Evolutionary conservation across 805 yeast species (phyloP).

Genomic region (Komagataella phaffii): DNA sequence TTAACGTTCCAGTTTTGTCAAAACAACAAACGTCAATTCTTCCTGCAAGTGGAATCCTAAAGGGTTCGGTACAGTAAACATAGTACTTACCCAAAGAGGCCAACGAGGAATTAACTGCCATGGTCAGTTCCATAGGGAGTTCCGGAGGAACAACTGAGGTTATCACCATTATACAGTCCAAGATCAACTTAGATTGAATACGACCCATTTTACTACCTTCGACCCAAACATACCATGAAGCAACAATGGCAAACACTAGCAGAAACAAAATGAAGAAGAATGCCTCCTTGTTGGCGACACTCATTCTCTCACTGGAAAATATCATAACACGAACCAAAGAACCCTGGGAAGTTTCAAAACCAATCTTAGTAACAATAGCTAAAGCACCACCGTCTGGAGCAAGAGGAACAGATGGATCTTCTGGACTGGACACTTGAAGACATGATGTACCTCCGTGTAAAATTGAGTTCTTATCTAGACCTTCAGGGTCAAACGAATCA

Average conservation of each 20-base stretch:
- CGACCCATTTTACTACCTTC: conserved; percentile 96
- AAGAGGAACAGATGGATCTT: conserved; percentile 31
- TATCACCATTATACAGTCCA: conserved; percentile 90
- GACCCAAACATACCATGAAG: conserved; percentile 96
- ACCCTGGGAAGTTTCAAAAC: conserved; percentile 98
- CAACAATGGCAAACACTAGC: conserved; percentile 83
- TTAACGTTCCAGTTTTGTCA: conserved; percentile 95
- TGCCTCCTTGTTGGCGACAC: conserved; percentile 92
- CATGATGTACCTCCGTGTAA: conserved; percentile 95
- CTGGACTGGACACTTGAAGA: conserved; percentile 74
- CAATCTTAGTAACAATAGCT: conserved; percentile 84
- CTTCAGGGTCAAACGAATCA: conserved; percentile 61
- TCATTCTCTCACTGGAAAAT: conserved; percentile 89
- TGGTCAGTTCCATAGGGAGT: conserved; percentile 95
- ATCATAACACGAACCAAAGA: conserved; percentile 96
- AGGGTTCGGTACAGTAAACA: conserved; percentile 96
- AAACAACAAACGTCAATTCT: conserved; percentile 97
- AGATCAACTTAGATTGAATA: conserved; percentile 80
- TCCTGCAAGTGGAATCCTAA: conserved; percentile 95
- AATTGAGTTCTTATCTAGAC: conserved; percentile 77
- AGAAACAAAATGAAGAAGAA: conserved; percentile 83
- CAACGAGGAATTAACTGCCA: conserved; percentile 92
- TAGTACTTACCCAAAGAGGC: conserved; percentile 78
- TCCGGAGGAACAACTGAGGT: conserved; percentile 99
- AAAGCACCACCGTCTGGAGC: conserved; percentile 91